These are phyloP conservation scores for Rubroboletus satanas DNA, from an alignment of 768 basidiomycete species.

Conservation along the genomic window DNA sequence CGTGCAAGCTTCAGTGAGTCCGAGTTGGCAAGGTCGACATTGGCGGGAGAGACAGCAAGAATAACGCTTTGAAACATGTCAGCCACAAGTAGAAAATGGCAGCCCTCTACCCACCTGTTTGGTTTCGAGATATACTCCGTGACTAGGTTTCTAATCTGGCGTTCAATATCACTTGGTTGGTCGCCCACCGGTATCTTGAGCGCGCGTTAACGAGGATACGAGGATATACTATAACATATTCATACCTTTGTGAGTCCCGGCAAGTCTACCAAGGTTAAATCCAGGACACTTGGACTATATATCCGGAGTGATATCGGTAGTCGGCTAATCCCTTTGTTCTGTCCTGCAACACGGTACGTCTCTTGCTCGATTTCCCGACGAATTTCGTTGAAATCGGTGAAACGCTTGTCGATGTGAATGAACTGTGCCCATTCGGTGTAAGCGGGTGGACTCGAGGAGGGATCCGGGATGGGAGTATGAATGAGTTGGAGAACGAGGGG, in stretches of 20 bases:
- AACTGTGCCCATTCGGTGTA: constrained; percentile 95
- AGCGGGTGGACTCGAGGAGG: constrained; percentile 39
- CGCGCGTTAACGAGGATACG: background rate
- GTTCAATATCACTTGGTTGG: constrained; percentile 96
- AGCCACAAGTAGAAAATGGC: background rate
- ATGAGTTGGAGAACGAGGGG: constrained; percentile 95
- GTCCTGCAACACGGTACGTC: constrained; percentile 94
- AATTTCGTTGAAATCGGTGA: constrained; percentile 94
- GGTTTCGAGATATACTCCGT: constrained; percentile 95
- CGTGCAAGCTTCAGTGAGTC: constrained; percentile 97
- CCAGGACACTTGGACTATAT: constrained; percentile 92
- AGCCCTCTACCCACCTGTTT: constrained; percentile 63
- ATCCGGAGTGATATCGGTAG: constrained; percentile 93
- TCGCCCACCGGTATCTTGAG: constrained; percentile 89
- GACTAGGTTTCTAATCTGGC: constrained; percentile 93
- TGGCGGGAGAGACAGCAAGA: constrained; percentile 93
- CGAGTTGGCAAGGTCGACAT: constrained; percentile 98
- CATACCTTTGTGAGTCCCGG: constrained; percentile 93
- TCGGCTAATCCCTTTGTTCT: constrained; percentile 98
- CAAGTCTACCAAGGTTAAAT: constrained; percentile 93
- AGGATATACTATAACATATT: background rate
- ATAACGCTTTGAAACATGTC: constrained; percentile 63
- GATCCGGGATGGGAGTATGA: constrained; percentile 70
- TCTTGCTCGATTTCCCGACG: constrained; percentile 97
- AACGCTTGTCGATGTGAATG: constrained; percentile 91